Percentiles rank a stretch among this genome's conserved stretches.
These are phyloP conservation scores for Moricandia moricandioides DNA, from an alignment of 345 rosid species.

Conservation along the genomic window DNA sequence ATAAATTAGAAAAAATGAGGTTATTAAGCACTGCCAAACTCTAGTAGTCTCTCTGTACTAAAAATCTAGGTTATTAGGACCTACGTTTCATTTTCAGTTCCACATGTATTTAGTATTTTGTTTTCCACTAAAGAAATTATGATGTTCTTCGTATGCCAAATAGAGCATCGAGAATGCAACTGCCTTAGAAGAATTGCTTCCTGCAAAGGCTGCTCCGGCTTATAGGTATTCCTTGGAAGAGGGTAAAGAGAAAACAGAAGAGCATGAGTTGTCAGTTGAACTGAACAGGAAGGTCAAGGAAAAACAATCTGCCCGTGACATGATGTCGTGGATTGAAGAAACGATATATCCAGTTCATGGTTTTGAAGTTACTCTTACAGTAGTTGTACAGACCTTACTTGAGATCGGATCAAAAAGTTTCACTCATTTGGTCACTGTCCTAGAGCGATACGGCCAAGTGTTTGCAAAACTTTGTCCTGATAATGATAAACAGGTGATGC, in stretches of 20 bases:
- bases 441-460: slow-evolving; percentile 95
- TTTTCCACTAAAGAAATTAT: background rate
- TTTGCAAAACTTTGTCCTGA: slow-evolving; percentile 73
- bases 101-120: slow-evolving; percentile 17
- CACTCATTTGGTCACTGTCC: slow-evolving; percentile 87
- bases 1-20: background rate
- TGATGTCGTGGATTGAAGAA: slow-evolving; percentile 83
- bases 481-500: slow-evolving; percentile 70
- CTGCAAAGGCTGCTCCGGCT: slow-evolving; percentile 73
- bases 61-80: background rate
- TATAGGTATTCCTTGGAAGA: slow-evolving; percentile 63
- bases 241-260: slow-evolving; percentile 69
- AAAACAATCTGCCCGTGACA: slow-evolving; percentile 74
- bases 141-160: slow-evolving; percentile 11
- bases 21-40: background rate
- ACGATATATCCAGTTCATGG: slow-evolving; percentile 66
- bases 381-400: slow-evolving; percentile 84
- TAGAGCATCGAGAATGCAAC: slow-evolving; percentile 93
- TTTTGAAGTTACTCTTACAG: slow-evolving; percentile 57
- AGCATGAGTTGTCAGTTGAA: slow-evolving; percentile 67
- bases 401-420: slow-evolving; percentile 97
- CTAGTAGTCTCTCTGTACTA: background rate
- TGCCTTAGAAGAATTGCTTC: slow-evolving; percentile 85
- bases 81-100: slow-evolving; percentile 10
- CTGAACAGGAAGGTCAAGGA: slow-evolving; percentile 80